These are phyloP conservation scores for Phytophthora citrophthora DNA, from an alignment of 352 stramenopile species.

Conservation along the genomic window DNA sequence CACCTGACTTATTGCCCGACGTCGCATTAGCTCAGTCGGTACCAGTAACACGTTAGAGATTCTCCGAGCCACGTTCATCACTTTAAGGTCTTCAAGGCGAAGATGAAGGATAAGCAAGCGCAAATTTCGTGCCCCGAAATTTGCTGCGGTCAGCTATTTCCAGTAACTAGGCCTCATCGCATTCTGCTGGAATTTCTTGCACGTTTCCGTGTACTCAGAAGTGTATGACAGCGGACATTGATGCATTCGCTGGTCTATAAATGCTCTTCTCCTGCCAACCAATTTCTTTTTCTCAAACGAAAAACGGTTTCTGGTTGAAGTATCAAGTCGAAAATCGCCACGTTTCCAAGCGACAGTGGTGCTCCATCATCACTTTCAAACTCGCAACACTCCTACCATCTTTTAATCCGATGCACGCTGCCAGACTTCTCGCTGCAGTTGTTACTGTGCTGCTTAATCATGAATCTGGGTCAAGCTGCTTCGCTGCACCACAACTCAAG, in stretches of 20 bases:
- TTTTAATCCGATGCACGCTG: slow-evolving; percentile 15
- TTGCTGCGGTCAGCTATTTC: slow-evolving; percentile 7
- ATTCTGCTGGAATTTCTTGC: slow-evolving; percentile 9
- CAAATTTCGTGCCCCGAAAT: no score
- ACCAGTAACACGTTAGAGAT: slow-evolving; percentile 5
- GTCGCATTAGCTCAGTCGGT: background rate
- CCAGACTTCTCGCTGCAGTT: slow-evolving; percentile 1
- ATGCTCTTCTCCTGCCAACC: background rate
- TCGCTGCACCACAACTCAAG: slow-evolving; percentile 31
- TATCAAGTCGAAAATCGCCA: slow-evolving; percentile 10
- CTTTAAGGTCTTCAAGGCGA: background rate
- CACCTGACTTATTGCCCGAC: slow-evolving; percentile 15
- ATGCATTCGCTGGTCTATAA: slow-evolving; percentile 18
- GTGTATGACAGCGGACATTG: slow-evolving; percentile 6
- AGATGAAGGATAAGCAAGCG: background rate
- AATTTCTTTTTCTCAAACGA: slow-evolving; percentile 2
- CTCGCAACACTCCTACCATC: background rate
- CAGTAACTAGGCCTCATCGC: slow-evolving; percentile 6
- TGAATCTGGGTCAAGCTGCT: slow-evolving; percentile 9
- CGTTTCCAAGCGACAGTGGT: no score
- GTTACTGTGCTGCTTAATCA: background rate
- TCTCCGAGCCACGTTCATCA: slow-evolving; percentile 14
- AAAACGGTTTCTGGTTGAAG: slow-evolving; percentile 13
- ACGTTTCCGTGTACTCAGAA: slow-evolving; percentile 23
- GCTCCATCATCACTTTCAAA: slow-evolving; percentile 17